Conservation (phyloP, 345 rosid genomes). For the Arabidopsis arenosa region DNA sequence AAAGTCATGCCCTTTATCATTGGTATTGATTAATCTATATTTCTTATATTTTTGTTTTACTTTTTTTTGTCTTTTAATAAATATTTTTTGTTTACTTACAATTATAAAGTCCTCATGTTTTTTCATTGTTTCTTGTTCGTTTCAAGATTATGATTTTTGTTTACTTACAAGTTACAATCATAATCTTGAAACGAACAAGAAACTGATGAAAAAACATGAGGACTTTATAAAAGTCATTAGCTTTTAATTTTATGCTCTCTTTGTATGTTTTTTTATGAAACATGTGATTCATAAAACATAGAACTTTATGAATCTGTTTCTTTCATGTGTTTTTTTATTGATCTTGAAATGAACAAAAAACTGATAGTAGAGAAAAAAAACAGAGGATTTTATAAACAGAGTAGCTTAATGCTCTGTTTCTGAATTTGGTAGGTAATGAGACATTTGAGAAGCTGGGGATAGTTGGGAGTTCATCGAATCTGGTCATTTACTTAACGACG, state of each 20-base stretch:
- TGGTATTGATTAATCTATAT: slow-evolving; percentile 48
- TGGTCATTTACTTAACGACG: slow-evolving; percentile 60
- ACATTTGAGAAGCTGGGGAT: slow-evolving; percentile 74
- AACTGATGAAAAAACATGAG: background rate
- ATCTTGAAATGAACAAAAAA: slow-evolving; percentile 19
- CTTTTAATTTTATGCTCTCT: background rate
- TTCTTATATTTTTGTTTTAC: background rate
- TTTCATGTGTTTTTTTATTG: background rate
- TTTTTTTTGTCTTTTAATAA: too few relatives aligned
- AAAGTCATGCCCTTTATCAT: slow-evolving; percentile 76
- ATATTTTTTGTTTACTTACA: too few relatives aligned
- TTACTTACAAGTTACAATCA: background rate
- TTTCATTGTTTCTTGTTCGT: too few relatives aligned
- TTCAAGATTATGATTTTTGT: too few relatives aligned
- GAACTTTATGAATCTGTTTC: background rate
- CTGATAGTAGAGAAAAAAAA: background rate
- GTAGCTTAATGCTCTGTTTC: slow-evolving; percentile 10
- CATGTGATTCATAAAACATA: background rate
- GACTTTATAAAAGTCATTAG: background rate
- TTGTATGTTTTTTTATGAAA: background rate
- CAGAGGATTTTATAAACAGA: slow-evolving; percentile 8
- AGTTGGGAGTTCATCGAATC: slow-evolving; percentile 58
- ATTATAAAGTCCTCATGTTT: too few relatives aligned
- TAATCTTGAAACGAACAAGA: background rate
- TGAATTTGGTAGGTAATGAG: slow-evolving; percentile 61